These are phyloP conservation scores for Geoglossum glabrum DNA, from an alignment of 495 filamentous ascomycete species.

Conservation along the genomic window DNA sequence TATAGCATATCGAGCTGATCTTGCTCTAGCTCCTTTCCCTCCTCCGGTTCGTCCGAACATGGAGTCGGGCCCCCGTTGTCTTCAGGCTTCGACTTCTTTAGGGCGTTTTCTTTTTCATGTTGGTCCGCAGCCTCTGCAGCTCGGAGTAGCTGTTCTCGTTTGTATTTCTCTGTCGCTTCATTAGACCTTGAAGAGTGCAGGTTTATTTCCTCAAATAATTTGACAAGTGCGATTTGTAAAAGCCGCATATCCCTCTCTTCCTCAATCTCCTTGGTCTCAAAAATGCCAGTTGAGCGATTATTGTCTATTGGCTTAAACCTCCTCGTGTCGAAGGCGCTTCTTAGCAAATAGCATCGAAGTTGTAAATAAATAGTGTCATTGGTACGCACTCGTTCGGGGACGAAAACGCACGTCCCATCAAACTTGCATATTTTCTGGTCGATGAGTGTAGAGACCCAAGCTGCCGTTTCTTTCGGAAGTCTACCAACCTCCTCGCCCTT, in stretches of 20 bases:
- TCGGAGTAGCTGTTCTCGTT: slow-evolving; percentile 61
- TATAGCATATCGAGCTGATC: slow-evolving; percentile 89
- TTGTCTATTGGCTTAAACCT: slow-evolving; percentile 37
- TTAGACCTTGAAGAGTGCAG: slow-evolving; percentile 54
- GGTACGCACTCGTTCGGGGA: slow-evolving; percentile 61
- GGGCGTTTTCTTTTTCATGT: slow-evolving; percentile 37
- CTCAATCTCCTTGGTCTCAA: slow-evolving; percentile 65
- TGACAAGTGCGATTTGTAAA: slow-evolving; percentile 71
- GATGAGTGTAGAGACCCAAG: slow-evolving; percentile 82
- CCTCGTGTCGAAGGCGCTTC: slow-evolving; percentile 45
- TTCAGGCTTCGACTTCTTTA: slow-evolving; percentile 21
- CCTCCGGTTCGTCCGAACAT: slow-evolving; percentile 49
- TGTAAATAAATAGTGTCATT: slow-evolving; percentile 90
- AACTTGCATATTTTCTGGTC: slow-evolving; percentile 83
- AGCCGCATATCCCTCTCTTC: slow-evolving; percentile 74
- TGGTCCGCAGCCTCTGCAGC: slow-evolving; percentile 73
- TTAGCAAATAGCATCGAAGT: slow-evolving; percentile 56
- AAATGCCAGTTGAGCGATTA: slow-evolving; percentile 49
- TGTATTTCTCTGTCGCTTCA: slow-evolving; percentile 56
- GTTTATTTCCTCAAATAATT: slow-evolving; percentile 74
- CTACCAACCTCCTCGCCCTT: slow-evolving; percentile 69
- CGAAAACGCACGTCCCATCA: slow-evolving; percentile 77
- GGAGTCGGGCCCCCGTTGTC: slow-evolving; percentile 28
- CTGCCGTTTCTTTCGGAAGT: slow-evolving; percentile 74
- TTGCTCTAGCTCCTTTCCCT: slow-evolving; percentile 78